Evolutionary conservation across 345 rosid genomes (phyloP), one percentile per base, ranked within the genome.

Genomic region (Melaleuca alternifolia): DNA sequence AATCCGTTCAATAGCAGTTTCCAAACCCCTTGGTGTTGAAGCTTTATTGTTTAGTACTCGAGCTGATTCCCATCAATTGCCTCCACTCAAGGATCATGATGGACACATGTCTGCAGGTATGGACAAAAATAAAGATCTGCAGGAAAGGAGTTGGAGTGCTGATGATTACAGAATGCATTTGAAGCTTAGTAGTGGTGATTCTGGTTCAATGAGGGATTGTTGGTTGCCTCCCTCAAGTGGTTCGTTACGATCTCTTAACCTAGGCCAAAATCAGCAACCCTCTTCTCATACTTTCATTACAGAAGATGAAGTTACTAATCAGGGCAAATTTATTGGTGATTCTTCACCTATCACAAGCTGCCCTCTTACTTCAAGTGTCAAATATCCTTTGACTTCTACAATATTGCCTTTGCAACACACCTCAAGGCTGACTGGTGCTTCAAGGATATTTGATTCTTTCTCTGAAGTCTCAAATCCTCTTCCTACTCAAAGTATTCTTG

Each of bases 171-270:
- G 91, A 56, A 93, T 88, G 89, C 87, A 85, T 89, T 88, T 90
- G 50, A 89, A 88, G 85, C 65, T 84, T 86, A 89, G 88, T 84
- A 88, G 85, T 83, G 88, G 87, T 65, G 91, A 83, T 84, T 85
- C 93, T 89, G 82, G 91, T 86, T 28, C 90, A 50, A 52, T 91
- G 54, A 89, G 91, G 86, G 91, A 89, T 44, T 85, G 86, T 87
- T 90, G 92, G 71, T 89, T 89, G 89, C 94, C 93, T 65, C 92
- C 91, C 44, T 87, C 90, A 76, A 87, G 89, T 85, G 91, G 89
- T 85, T 88, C 90, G 26, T 77, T 86, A 83, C 56, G 85, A 26
- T 87, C 86, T 59, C 87, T 88, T 83, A 84, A 86, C 87, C 82
- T 90, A 84, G 88, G 84, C 88, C 90, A 77, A 59, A 65, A 84